These are phyloP conservation scores for Ephemerocybe angulata DNA, from an alignment of 768 basidiomycete genomes.

Conservation along the genomic window DNA sequence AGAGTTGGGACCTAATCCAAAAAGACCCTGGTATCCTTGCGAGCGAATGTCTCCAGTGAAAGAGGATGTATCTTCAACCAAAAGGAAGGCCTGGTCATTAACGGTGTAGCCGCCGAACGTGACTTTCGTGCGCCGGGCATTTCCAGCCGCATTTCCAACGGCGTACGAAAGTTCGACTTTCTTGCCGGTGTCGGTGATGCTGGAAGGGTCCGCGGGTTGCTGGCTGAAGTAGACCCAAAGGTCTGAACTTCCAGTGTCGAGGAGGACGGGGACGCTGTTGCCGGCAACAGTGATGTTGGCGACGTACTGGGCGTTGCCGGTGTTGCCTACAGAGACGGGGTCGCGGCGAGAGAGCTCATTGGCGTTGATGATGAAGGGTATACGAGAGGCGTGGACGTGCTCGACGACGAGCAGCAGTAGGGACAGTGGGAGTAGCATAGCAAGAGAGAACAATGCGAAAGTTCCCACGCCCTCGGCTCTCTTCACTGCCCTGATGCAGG, in stretches of 20 bases:
- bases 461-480: not conserved
- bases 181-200: conserved; percentile 53
- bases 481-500: not conserved
- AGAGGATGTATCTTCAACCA: conserved; percentile 57
- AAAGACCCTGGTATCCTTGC: conserved; percentile 66
- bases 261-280: conserved; percentile 50
- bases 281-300: conserved; percentile 69
- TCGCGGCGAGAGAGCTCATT: conserved; percentile 28
- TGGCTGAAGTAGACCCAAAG: conserved; percentile 58
- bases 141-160: conserved; percentile 51
- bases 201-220: conserved; percentile 36
- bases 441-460: conserved; percentile 14
- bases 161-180: conserved; percentile 60
- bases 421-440: conserved; percentile 35
- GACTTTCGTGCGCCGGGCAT: conserved; percentile 50
- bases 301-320: conserved; percentile 70
- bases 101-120: conserved; percentile 57
- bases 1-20: conserved; percentile 76
- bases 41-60: conserved; percentile 59
- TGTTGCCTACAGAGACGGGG: conserved; percentile 53
- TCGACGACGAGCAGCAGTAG: conserved; percentile 38
- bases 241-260: conserved; percentile 82
- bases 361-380: conserved; percentile 38
- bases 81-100: conserved; percentile 61
- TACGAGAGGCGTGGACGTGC: conserved; percentile 33